Evolutionary conservation across 371 early-diverging fungal species (phyloP), one percentile per base, ranked within the genome.

Genomic region (Rhizopus sp.): DNA sequence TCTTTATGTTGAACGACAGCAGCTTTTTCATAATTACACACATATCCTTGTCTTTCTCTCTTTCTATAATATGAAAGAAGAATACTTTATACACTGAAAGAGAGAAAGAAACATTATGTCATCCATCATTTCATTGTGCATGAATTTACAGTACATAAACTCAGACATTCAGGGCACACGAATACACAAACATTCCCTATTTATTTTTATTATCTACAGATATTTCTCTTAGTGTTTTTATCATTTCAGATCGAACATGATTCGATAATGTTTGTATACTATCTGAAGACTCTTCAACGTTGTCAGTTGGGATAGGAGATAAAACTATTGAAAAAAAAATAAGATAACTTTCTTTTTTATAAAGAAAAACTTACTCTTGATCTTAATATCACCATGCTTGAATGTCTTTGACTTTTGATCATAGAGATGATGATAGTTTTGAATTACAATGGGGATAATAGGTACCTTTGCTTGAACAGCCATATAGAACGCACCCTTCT

Each of bases 401-500:
- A 90, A 94, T 44, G 75, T 69, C 47, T 69, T 69, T 47, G 68
- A 59, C 46, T 82, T 81, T n/a, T 83, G 69, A 68, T 85, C 65
- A 78, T 91, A 96, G 31, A 91, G 52, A 53, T 88, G 73, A 58
- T 81, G 76, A 65, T 94, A 93, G 42, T 93, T 91, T 50, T 89
- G 81, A 13, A 88, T 66, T 7, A 96, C 93, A 32, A 97, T 84
- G 4, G 98, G 98, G 16, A 97, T 81, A 48, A 97, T 82, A 9
- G 97, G 97, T 6, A 89, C 84, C 52, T 84, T 77, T 0, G 93
- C 91, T 59, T 93, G 90, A 46, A 88, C 84, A 8, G 98, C 97
- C 64, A 97, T 83, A 66, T 94, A 87, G 70, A 97, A 97, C 4
- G 90, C 92, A 1, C 93, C 94, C 69, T 93, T 92, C 69, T 97